Evolutionary conservation across 257 asterid genomes (phyloP), one percentile per base, ranked within the genome.

Genomic region (Handroanthus guayacan): DNA sequence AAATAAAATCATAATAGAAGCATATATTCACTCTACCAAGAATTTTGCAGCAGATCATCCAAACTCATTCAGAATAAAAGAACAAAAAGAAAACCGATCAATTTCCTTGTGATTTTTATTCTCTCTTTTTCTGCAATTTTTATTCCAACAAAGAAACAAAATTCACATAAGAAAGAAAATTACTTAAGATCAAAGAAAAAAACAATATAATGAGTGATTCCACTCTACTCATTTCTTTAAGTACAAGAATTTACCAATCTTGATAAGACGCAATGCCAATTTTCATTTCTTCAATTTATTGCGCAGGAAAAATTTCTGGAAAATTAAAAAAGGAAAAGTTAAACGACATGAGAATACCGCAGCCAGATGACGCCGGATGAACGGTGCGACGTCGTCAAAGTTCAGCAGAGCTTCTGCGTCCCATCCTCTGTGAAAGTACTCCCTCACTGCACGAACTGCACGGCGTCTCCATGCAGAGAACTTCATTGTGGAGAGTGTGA

Each of bases 401-500:
- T 61, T 38, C 39, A 17, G 0, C 39, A 77, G 5, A 62, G 37
- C 17, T 18, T 9, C 56, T 3, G 8, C 34, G 37, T n/a, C 57
- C 75, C 74, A 69, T 31, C 39, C 72, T 41, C 73, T 17, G 44
- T 2, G 66, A 37, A 63, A 18, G 48, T 75, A 75, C 2, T 37
- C 37, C 57, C 47, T 65, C 63, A 50, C 57, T 3, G 45, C 72
- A 39, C 8, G n/a, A 75, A 75, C 38, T 37, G 48, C 81, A 69
- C 71, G 38, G 71, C 9, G 25, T 57, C 34, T 48, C 78, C n/a
- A n/a, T n/a, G n/a, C n/a, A n/a, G n/a, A n/a, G n/a, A n/a, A n/a
- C n/a, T n/a, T n/a, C n/a, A 74, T 68, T 61, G 31, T 47, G 72
- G 41, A 75, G 72, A 63, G n/a, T n/a, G 54, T 16, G 63, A 62